Conservation (phyloP, 2,329 filamentous ascomycete genomes). For the Tolypocladium tropicale region DNA sequence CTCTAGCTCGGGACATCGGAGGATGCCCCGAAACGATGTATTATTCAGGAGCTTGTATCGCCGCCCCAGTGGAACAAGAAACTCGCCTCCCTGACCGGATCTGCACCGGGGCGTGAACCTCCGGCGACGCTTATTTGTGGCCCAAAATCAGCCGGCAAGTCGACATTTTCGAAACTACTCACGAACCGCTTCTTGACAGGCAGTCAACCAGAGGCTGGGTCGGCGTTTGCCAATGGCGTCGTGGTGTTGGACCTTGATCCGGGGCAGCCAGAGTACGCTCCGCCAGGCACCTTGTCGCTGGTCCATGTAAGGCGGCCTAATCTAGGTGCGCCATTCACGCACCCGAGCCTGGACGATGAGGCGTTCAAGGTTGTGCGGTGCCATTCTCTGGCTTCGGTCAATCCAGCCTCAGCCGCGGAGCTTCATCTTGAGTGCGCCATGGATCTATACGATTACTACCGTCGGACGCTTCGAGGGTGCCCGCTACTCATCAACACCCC, state of each 20-base stretch:
- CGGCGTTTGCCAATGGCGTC: constrained; percentile 21
- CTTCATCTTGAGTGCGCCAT: constrained; percentile 55
- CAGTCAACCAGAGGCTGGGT: constrained; percentile 8
- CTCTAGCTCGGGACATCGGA: constrained; percentile 41
- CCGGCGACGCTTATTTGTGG: constrained; percentile 52
- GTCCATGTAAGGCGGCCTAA: constrained; percentile 50
- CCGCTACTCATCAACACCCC: constrained; percentile 66
- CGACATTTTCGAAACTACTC: constrained; percentile 59
- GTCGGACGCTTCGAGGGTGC: constrained; percentile 28
- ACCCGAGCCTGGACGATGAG: constrained; percentile 30
- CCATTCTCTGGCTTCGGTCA: constrained; percentile 56
- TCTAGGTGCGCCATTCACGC: constrained; percentile 57
- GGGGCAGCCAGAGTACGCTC: constrained; percentile 64
- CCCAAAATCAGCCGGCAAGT: constrained; percentile 65
- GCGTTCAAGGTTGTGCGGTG: constrained; percentile 39
- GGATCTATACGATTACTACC: constrained; percentile 53
- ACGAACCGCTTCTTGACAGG: constrained; percentile 54
- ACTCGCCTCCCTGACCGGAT: constrained; percentile 32
- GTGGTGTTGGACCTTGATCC: constrained; percentile 67
- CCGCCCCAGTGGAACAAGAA: constrained; percentile 52
- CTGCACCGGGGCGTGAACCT: constrained; percentile 20
- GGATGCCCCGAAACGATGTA: constrained; percentile 37
- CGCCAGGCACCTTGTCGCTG: constrained; percentile 60
- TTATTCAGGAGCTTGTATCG: constrained; percentile 44
- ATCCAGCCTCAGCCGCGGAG: constrained; percentile 54